Evolutionary conservation across 2,329 filamentous ascomycete species (phyloP), one percentile per base, ranked within the genome.

Genomic region (Aspergillus pseudoterreus): DNA sequence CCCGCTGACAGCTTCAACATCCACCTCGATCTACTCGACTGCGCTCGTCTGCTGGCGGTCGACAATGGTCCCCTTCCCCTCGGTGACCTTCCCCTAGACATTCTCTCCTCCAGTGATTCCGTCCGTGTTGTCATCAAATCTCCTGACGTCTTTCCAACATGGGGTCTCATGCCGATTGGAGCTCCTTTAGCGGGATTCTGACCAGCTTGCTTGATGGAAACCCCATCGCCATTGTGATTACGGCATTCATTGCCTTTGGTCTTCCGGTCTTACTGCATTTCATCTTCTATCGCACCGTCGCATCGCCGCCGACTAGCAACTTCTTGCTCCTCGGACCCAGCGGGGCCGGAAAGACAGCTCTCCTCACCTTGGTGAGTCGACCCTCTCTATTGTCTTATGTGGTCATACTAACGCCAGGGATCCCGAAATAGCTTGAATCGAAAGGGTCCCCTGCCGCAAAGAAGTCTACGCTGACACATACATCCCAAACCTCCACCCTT

Each of bases 311-410:
- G 35, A 79, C 78, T 12, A 81, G 88, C 22, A 90, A 92, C 45
- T 87, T 86, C 6, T 84, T 97, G 54, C 77, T 96, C 41, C 70
- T 92, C 45, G 94, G 94, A 1, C 90, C 92, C 14, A 85, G 86
- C 50, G 88, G 86, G 57, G 82, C 84, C 45, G 94, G 94, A 64
- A 99, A 97, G 77, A 97, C 94, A 0, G 82, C 88, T 8, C 83
- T 97, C 32, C 75, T 91, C n/a, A 91, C 90, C 19, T 80, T 94
- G 61, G 85, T 88, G 77, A 56, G 74, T 43, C 14, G 30, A 38
- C n/a, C 19, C 21, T 22, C n/a, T 12, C 22, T 22, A 22, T 22
- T 3, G 14, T 5, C n/a, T 11, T 9, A 14, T 44, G 17, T 15
- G 15, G 22, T 10, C 6, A 32, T 49, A n/a, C 35, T 45, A 27